phyloP scores from a whole-genome alignment of 1,139 yeast genomes.

The Pichia sp. region DNA sequence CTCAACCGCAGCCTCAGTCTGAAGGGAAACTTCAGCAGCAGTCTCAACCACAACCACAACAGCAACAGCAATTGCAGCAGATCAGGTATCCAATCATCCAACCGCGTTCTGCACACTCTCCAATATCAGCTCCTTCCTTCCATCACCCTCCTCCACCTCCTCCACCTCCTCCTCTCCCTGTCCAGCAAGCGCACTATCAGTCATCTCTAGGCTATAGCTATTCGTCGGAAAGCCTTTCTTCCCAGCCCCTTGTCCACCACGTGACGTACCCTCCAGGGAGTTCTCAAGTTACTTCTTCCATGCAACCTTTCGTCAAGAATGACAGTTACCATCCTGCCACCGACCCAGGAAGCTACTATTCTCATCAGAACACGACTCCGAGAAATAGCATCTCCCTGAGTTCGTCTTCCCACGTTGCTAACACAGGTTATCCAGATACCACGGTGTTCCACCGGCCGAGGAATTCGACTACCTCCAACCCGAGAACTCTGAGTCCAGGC shows the following conservation, averaged over 20 bases:
- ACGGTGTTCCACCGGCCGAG: background rate
- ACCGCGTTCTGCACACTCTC: background rate
- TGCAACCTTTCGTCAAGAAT: background rate
- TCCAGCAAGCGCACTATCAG: background rate
- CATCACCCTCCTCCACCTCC: background rate
- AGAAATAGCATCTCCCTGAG: slow-evolving; percentile 4
- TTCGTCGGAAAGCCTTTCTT: background rate
- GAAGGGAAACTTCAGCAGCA: background rate
- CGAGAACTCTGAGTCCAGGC: background rate
- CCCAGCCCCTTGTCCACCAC: background rate
- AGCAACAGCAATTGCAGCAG: slow-evolving; percentile 3
- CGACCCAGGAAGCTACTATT: background rate
- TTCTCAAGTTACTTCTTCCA: background rate
- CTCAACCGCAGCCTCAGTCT: background rate
- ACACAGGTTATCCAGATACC: background rate
- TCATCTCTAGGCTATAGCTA: background rate
- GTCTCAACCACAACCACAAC: background rate
- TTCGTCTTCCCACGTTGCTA: background rate
- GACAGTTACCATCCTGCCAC: background rate
- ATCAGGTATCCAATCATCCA: background rate
- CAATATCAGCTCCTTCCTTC: slow-evolving; percentile 1
- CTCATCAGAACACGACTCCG: background rate
- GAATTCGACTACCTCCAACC: background rate
- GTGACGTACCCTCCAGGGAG: background rate
- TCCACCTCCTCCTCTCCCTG: background rate